Evolutionary conservation across 345 rosid genomes (phyloP).

Genomic region (Arabis hirsuta): DNA sequence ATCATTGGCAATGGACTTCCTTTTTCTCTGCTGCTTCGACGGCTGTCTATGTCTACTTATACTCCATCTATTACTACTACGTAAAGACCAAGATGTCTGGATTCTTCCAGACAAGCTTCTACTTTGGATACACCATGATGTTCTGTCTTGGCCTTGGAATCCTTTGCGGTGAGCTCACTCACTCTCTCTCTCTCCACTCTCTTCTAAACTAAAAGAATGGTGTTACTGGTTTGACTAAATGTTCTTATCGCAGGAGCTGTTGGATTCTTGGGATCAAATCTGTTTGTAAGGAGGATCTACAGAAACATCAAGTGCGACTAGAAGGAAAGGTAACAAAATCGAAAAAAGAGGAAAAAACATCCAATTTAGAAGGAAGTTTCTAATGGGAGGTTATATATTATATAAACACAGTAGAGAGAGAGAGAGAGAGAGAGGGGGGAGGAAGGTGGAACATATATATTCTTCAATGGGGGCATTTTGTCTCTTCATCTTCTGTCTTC

Average conservation of each 20-base stretch:
- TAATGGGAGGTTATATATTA: conserved; percentile 28
- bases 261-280: conserved; percentile 87
- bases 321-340: conserved; percentile 8
- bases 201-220: background rate
- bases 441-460: conserved; percentile 24
- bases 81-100: conserved; percentile 97
- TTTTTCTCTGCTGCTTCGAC: conserved; percentile 96
- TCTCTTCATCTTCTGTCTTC: conserved; percentile 1
- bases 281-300: conserved; percentile 95
- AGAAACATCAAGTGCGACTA: conserved; percentile 97
- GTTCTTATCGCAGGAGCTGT: conserved; percentile 70
- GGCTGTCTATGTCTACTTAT: conserved; percentile 85
- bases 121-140: conserved; percentile 96
- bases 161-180: conserved; percentile 72
- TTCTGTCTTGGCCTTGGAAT: conserved; percentile 94
- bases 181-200: conserved; percentile 22
- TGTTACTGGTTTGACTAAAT: conserved; percentile 5
- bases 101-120: conserved; percentile 97
- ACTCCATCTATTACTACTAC: conserved; percentile 87
- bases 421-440: conserved; percentile 11
- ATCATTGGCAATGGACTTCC: conserved; percentile 99
- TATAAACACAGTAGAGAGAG: conserved; percentile 35
- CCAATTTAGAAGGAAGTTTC: conserved; percentile 31
- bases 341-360: conserved; percentile 21
- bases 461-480: conserved; percentile 8